These are phyloP conservation scores for Incumbomyces lentus DNA, from an alignment of 2,329 filamentous ascomycete genomes.

Conservation along the genomic window DNA sequence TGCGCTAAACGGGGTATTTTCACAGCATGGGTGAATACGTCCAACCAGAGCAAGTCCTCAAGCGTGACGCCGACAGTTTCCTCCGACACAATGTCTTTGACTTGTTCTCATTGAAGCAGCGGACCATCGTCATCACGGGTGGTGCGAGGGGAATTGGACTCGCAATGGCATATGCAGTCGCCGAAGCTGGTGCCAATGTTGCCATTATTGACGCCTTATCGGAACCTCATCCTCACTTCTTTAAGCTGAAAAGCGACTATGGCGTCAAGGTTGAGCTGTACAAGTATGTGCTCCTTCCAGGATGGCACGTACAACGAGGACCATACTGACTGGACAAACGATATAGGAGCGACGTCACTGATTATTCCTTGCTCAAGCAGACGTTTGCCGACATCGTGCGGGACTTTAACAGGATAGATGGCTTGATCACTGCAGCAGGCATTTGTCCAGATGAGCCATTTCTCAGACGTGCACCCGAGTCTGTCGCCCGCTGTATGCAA, in stretches of 20 bases:
- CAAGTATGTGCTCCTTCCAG: conserved; percentile 10
- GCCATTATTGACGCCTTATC: conserved; percentile 26
- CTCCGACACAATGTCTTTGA: conserved; percentile 16
- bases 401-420: conserved; percentile 35
- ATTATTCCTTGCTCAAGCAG: conserved; percentile 24
- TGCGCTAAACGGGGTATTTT: too few relatives aligned
- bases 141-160: conserved; percentile 29
- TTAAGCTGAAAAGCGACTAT: conserved; percentile 22
- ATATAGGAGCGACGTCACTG: conserved; percentile 22
- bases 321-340: neutral
- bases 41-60: conserved; percentile 3
- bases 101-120: conserved; percentile 24
- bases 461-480: conserved; percentile 33
- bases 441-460: conserved; percentile 37
- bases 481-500: conserved; percentile 31
- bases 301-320: neutral
- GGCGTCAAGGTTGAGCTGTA: conserved; percentile 26
- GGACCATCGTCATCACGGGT: conserved; percentile 22
- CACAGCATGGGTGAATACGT: neutral
- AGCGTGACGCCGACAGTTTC: conserved; percentile 4
- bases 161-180: conserved; percentile 30
- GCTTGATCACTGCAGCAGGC: conserved; percentile 25
- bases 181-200: conserved; percentile 30
- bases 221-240: conserved; percentile 18
- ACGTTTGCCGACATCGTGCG: conserved; percentile 26